Base-by-base conservation (phyloP, 2,329 filamentous ascomycete genomes). In the Sarocladiaceae sp. region DNA sequence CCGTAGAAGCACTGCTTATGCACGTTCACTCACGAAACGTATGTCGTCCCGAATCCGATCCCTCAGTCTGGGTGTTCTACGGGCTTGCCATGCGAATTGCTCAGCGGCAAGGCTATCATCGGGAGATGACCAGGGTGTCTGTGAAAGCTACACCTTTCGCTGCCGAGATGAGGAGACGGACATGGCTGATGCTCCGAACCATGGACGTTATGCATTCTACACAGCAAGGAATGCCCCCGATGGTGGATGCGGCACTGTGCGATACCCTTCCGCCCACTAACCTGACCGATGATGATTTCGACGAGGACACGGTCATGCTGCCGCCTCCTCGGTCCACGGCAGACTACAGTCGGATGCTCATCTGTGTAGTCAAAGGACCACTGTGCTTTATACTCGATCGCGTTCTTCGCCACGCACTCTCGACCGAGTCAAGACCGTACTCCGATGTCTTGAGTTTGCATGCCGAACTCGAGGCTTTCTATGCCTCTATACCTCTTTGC, bases 161-260 rank as follows among this genome's bases (percentile, higher is more conserved):
- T 41, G 68, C 62, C 16, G 73, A 76, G 56, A 72, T 76, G 62
- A 66, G 73, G 15, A 65, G 73, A 4, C 62, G 73, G 15, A 60
- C 61, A 2, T 76, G 73, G 70, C 65, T 72, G 43, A 62, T 68
- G 50, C 62, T 68, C 13, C 67, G 72, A 48, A 60, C 69, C 1
- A 68, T 68, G 15, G 73, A 77, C 50, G 56, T 70, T 4, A 50
- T 74, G 3, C 67, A 73, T 35, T 72, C 71, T 1, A 73, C 71
- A 47, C 71, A 76, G 55, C 66, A 73, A n/a, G 72, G 73, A 7
- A 66, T 76, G 54, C 72, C 74, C 1, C 60, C 68, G n/a, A 68
- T 70, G 45, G 63, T 75, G 39, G 62, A 69, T 41, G 62, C 69
- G n/a, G 64, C 66, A 12, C 64, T 68, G 24, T 71, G 64, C 51